Evolutionary conservation across 345 rosid genomes (phyloP).

Genomic region (Diplotaxis tenuifolia): DNA sequence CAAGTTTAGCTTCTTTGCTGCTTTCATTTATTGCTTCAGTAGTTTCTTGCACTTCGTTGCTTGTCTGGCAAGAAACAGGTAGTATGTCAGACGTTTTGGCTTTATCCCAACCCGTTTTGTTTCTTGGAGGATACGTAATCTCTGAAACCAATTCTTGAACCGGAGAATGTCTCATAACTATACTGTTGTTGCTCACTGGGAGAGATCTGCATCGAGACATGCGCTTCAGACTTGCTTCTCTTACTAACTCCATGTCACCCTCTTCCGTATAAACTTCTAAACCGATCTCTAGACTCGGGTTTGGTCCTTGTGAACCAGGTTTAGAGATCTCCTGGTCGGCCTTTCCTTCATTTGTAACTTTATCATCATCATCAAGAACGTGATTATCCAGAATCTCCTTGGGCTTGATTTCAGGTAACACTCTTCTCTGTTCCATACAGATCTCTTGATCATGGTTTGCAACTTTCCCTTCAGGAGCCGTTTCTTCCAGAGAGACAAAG

Average conservation of each 20-base stretch:
- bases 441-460: slow-evolving; percentile 12
- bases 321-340: neutral
- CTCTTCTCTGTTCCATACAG: neutral
- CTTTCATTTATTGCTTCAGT: slow-evolving; percentile 11
- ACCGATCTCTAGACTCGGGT: neutral
- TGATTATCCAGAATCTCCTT: neutral
- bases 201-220: slow-evolving; percentile 35
- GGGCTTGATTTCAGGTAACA: neutral
- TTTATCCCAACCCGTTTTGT: neutral
- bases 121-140: slow-evolving; percentile 8
- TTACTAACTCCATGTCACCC: neutral
- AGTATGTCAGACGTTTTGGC: neutral
- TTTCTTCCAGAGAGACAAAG: slow-evolving; percentile 4
- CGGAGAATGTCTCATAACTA: neutral
- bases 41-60: slow-evolving; percentile 7
- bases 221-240: slow-evolving; percentile 6
- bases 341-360: slow-evolving; percentile 1
- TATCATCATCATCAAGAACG: neutral
- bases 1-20: slow-evolving; percentile 1
- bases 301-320: neutral
- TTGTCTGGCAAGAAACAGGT: slow-evolving; percentile 18
- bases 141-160: slow-evolving; percentile 20
- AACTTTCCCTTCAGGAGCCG: neutral
- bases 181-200: slow-evolving; percentile 27
- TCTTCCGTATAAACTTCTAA: slow-evolving; percentile 8